Evolutionary conservation across 2,329 filamentous ascomycete genomes (phyloP).

Genomic region (Trichophyton mentagrophytes): DNA sequence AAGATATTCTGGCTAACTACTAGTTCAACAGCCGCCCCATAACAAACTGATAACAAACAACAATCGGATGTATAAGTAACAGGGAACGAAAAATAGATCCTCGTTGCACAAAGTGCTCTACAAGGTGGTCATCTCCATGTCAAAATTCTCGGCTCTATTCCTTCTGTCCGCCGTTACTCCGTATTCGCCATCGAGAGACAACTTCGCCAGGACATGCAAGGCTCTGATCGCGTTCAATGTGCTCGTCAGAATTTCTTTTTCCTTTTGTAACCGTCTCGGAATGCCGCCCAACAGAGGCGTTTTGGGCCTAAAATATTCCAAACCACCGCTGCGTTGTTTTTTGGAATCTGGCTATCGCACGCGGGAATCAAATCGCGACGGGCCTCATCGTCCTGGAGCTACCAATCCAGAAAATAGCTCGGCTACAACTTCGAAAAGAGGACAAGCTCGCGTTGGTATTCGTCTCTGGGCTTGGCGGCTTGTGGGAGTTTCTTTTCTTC

Average conservation of each 20-base stretch:
- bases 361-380: conserved; percentile 18
- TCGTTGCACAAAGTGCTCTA: background rate
- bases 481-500: conserved; percentile 9
- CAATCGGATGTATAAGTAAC: background rate
- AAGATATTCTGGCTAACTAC: too few relatives aligned
- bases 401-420: conserved; percentile 16
- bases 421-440: conserved; percentile 13
- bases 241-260: conserved; percentile 13
- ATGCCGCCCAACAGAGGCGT: conserved; percentile 15
- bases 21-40: too few relatives aligned
- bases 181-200: background rate
- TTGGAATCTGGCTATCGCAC: conserved; percentile 15
- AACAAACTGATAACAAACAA: too few relatives aligned
- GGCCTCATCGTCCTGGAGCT: conserved; percentile 17
- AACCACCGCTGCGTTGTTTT: conserved; percentile 15
- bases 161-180: background rate
- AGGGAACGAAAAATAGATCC: background rate
- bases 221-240: conserved; percentile 9
- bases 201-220: background rate
- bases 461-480: conserved; percentile 17
- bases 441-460: conserved; percentile 15
- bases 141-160: background rate
- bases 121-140: background rate
- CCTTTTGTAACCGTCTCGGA: conserved; percentile 17
- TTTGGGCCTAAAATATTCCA: conserved; percentile 15